Evolutionary conservation across 352 stramenopile genomes (phyloP), one percentile per base, ranked within the genome.

Genomic region (Phytophthora cryptogea): DNA sequence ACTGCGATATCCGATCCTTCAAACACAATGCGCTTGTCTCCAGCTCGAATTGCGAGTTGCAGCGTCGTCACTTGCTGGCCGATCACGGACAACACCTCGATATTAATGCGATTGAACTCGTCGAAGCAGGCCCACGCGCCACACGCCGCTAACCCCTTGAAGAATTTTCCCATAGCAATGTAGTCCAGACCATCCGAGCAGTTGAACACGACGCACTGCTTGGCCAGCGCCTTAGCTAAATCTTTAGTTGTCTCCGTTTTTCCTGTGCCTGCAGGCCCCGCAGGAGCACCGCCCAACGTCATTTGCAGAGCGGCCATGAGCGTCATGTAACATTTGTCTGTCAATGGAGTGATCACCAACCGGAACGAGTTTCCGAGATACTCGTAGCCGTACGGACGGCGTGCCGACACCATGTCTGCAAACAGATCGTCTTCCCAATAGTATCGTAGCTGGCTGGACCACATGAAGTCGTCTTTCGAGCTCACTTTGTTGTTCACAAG

Each of bases 31-130:
- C 92, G 70, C 58, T 96, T 92, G 43, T 96, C 81, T 37, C 86
- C 74, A 14, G 88, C 83, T 14, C 86, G 78, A 65, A 97, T 97
- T 5, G 88, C 94, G 32, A 97, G 86, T 59, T 93, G 84, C 26
- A 95, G 76, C 10, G 86, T 95, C 10, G 81, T 92, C 17, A 95
- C 77, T 78, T 95, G 86, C 58, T 95, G 86, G 0, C 84, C 86
- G 42, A 95, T 89, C 49, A 95, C 86, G 0, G 85, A 94, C 20
- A 95, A 39, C 16, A 96, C 89, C 66, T 98, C 94, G 28, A 98
- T 97, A 43, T 98, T 95, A 59, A 98, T 98, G 11, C 94, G 91
- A 59, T 98, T 98, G 70, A 98, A 98, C 78, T 98, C 94, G 42
- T 98, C 94, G 45, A 98, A 98, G 59, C 94, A 98, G 6, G 92